A percentile compares a stretch with the other conserved stretches of the same genome.
Evolutionary conservation across 495 filamentous ascomycete species (phyloP).

Genomic region (Copromyces sp.): DNA sequence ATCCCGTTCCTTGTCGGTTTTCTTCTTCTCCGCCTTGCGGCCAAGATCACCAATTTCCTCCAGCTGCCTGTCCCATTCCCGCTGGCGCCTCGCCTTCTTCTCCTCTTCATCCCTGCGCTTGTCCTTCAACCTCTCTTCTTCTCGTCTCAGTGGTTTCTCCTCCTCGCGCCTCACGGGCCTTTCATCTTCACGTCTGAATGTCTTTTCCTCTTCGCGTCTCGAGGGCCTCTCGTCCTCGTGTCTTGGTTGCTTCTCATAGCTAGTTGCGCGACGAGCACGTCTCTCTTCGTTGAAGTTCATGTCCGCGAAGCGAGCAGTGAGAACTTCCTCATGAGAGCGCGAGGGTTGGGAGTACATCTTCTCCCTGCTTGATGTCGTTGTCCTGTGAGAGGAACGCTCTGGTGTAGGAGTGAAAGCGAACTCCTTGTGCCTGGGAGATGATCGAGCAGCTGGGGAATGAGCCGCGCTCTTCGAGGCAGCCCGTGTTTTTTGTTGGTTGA

Average conservation of each 20-base stretch:
- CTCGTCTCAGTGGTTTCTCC: slow-evolving; percentile 3
- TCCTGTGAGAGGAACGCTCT: slow-evolving; percentile 24
- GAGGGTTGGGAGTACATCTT: slow-evolving; percentile 28
- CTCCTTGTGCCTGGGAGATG: slow-evolving; percentile 15
- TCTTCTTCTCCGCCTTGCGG: slow-evolving; percentile 16
- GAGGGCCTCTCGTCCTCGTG: slow-evolving; percentile 20
- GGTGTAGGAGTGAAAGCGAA: slow-evolving; percentile 25
- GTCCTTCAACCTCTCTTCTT: slow-evolving; percentile 14
- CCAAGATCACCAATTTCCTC: slow-evolving; percentile 8
- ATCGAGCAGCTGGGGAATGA: slow-evolving; percentile 27
- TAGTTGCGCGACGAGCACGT: slow-evolving; percentile 30
- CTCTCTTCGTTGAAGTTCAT: slow-evolving; percentile 25
- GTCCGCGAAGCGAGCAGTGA: slow-evolving; percentile 7
- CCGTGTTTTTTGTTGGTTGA: slow-evolving; percentile 16
- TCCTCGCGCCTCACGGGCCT: slow-evolving; percentile 11
- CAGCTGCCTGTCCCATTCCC: slow-evolving; percentile 4
- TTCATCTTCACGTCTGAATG: slow-evolving; percentile 15
- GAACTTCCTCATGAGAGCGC: slow-evolving; percentile 35
- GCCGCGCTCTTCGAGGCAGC: slow-evolving; percentile 23
- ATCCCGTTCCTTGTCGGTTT: slow-evolving; percentile 6
- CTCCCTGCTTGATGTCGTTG: slow-evolving; percentile 18
- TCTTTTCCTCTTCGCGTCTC: slow-evolving; percentile 19
- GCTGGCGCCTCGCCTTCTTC: slow-evolving; percentile 17
- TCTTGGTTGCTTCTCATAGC: slow-evolving; percentile 36
- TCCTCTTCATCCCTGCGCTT: slow-evolving; percentile 19